Base-by-base conservation (phyloP, 805 yeast genomes). In the Saccharomyces paradoxus region DNA sequence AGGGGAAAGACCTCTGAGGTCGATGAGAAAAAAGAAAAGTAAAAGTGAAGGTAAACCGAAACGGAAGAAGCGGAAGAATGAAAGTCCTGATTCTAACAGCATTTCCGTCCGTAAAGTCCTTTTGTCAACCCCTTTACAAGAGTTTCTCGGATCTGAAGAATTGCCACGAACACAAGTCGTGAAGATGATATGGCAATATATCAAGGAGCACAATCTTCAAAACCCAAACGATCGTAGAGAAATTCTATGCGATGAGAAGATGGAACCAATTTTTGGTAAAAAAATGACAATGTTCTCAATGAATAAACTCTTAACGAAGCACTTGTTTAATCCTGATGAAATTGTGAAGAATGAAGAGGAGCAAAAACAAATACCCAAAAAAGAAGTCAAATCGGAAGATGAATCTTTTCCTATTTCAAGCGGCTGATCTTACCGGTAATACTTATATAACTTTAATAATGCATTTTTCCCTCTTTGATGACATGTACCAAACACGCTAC, bases 81-180 rank as follows among this genome's bases (percentile, higher is more conserved):
- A 50, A 48, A 49, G 51, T 59, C 49, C 59, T 59, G 28, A 63
- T 10, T 61, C 76, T 28, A 73, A 72, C 59, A 67, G 73, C 46
- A 68, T 68, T 6, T 63, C 66, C 52, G 63, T 69, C 49, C 72
- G 77, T 48, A 72, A 74, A 41, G 80, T 78, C 21, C 65, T 76
- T 68, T 66, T 86, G 26, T 80, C 86, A 30, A 74, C 78, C 2
- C 77, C 77, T 41, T 73, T 88, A 31, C 74, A 76, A 50, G 74
- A 65, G 2, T 66, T 88, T 14, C 64, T 87, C 8, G 80, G 78
- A 1, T 72, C 62, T 21, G 54, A 65, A 1, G 75, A 70, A 53
- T 63, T 81, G 47, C 77, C 91, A 3, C 71, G 96, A 60, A 83
- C 92, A 0, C 84, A 84, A 64, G 83, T 86, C 17, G 90, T 86